Percentiles rank a stretch among this genome's conserved stretches.
phyloP scores from a whole-genome alignment of 1,284 basidiomycete species.

The Pyrrhoderma lamaoense region DNA sequence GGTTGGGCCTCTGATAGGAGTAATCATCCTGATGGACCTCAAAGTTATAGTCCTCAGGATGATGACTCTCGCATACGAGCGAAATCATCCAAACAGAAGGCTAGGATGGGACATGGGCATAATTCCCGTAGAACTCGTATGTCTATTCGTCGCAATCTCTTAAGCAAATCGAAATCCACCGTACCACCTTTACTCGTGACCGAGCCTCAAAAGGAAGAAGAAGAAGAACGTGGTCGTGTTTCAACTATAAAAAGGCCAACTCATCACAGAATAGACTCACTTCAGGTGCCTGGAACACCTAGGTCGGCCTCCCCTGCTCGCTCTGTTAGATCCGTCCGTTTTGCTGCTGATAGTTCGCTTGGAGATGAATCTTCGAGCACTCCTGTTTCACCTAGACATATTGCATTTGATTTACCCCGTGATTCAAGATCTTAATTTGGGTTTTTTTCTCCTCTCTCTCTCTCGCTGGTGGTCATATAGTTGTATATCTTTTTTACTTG shows the following conservation, averaged over 20 bases:
- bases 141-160: constrained; percentile 14
- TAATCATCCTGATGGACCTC: constrained; percentile 19
- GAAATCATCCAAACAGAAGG: constrained; percentile 15
- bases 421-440: constrained; percentile 6
- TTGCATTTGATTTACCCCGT: constrained; percentile 16
- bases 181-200: not conserved
- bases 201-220: constrained; percentile 10
- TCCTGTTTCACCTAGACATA: constrained; percentile 6
- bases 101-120: not conserved
- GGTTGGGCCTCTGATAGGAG: constrained; percentile 42
- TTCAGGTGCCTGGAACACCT: constrained; percentile 7
- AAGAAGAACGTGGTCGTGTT: constrained; percentile 11
- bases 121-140: constrained; percentile 10
- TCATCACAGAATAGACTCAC: constrained; percentile 16
- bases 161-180: constrained; percentile 4
- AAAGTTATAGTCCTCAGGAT: not conserved
- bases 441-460: not conserved
- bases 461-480: not conserved
- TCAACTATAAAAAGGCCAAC: not conserved
- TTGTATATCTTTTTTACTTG: not conserved
- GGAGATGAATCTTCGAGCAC: constrained; percentile 5
- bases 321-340: constrained; percentile 19
- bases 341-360: constrained; percentile 15
- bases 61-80: constrained; percentile 7
- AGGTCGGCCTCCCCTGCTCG: constrained; percentile 20